phyloP scores from a whole-genome alignment of 2,329 filamentous ascomycete genomes.

The Didymella keratinophila region DNA sequence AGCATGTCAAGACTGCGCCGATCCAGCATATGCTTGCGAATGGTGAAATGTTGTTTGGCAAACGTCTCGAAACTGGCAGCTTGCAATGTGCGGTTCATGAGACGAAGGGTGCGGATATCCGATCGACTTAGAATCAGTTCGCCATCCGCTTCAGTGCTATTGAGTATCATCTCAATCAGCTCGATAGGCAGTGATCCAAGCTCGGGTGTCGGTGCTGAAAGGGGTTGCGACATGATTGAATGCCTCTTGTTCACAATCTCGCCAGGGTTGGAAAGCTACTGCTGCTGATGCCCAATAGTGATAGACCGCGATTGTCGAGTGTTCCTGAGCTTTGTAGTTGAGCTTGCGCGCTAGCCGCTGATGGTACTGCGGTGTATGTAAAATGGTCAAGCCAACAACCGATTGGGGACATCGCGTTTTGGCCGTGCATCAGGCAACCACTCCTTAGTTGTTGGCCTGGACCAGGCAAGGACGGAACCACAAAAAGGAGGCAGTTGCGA shows the following conservation, averaged over 20 bases:
- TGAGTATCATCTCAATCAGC: neutral
- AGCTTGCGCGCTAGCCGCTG: neutral
- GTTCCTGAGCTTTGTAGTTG: neutral
- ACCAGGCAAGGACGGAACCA: neutral
- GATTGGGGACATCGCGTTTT: neutral
- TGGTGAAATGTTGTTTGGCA: neutral
- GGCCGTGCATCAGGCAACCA: neutral
- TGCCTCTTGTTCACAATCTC: neutral
- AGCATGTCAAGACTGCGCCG: neutral
- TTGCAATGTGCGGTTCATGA: neutral
- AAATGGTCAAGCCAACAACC: neutral
- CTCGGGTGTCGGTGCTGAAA: neutral
- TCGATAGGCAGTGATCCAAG: neutral
- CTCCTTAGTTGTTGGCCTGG: neutral
- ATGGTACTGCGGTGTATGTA: neutral
- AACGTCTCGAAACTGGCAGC: neutral
- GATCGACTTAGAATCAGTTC: neutral
- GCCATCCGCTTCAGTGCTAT: neutral
- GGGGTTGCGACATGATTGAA: neutral
- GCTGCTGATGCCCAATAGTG: too few relatives aligned
- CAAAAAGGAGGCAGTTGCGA: neutral
- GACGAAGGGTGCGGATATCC: neutral
- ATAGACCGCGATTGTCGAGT: neutral
- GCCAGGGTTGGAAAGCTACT: neutral
- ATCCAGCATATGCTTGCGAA: neutral